These are phyloP conservation scores for Tolypocladium guangdongense DNA, from an alignment of 2,329 filamentous ascomycete species.

Conservation along the genomic window DNA sequence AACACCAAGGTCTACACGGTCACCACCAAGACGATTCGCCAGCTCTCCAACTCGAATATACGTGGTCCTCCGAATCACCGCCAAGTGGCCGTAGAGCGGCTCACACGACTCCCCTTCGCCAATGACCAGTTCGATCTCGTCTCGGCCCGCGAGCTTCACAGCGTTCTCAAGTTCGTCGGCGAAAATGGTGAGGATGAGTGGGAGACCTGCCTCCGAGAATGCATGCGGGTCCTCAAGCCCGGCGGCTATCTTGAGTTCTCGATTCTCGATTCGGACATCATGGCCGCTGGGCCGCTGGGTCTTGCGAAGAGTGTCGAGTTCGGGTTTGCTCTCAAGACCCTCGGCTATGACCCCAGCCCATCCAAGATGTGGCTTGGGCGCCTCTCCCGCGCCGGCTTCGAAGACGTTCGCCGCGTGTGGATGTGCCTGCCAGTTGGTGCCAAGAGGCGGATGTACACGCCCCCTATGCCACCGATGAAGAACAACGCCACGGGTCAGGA, in stretches of 20 bases:
- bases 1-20: constrained; percentile 83
- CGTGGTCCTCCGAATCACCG: constrained; percentile 82
- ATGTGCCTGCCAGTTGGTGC: constrained; percentile 74
- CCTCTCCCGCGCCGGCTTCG: constrained; percentile 65
- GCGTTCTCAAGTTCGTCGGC: constrained; percentile 63
- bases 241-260: constrained; percentile 88
- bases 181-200: constrained; percentile 72
- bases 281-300: constrained; percentile 69
- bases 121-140: constrained; percentile 84
- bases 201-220: constrained; percentile 74
- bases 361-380: constrained; percentile 72
- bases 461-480: constrained; percentile 19
- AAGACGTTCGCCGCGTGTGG: constrained; percentile 76
- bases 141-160: constrained; percentile 78
- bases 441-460: constrained; percentile 20
- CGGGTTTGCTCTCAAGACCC: constrained; percentile 74
- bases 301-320: constrained; percentile 86
- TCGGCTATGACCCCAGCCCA: constrained; percentile 79
- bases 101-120: constrained; percentile 76
- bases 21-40: constrained; percentile 59
- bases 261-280: constrained; percentile 80
- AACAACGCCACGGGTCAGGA: constrained; percentile 27
- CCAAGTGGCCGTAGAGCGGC: constrained; percentile 63
- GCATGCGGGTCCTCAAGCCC: constrained; percentile 83
- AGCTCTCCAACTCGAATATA: constrained; percentile 62